Base-by-base conservation (phyloP, 352 stramenopile species). In the Globisporangium ultimum region DNA sequence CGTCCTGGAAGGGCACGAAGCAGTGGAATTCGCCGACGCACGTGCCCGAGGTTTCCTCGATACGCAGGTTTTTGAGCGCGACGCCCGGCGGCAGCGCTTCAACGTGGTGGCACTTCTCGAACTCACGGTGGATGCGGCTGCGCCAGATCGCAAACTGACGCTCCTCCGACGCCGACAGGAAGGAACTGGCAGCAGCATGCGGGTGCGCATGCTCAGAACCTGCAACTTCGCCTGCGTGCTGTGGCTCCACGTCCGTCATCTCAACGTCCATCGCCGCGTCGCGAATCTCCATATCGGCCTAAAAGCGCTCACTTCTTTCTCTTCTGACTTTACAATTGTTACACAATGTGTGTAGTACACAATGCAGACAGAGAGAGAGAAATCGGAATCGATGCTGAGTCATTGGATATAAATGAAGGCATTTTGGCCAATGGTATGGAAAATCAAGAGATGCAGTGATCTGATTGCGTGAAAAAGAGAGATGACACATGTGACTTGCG, bases 1-100 rank as follows among this genome's bases (percentile, higher is more conserved):
- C 81, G 22, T 84, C 72, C 15, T 76, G 76, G 60, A 93, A 91
- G 9, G 84, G 81, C 43, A 89, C 79, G 45, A 88, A 93, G 55
- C 82, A 89, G 50, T 80, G 71, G 64, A 93, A 88, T 20, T 86
- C 78, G 61, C 68, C 67, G 22, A 76, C 58, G 36, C 78, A 88
- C 20, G 64, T 40, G 17, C 84, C 84, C 1, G 54, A 49, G 12
- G 50, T 53, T 38, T 90, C 78, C 17, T 87, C 82, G 4, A 93
- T 55, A 28, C 67, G 61, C 18, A 71, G 61, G 24, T 74, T 68
- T 15, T 75, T 68, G 38, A 93, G 60, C 28, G 72, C 73, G 14
- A 77, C 68, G n/a, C 81, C 84, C 6, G 18, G 21, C 11, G 77
- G 81, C 42, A 84, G 48, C 22, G 51, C 53, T 15, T 51, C 45